phyloP scores from a whole-genome alignment of 441 rosid species.

The Eruca vesicaria region DNA sequence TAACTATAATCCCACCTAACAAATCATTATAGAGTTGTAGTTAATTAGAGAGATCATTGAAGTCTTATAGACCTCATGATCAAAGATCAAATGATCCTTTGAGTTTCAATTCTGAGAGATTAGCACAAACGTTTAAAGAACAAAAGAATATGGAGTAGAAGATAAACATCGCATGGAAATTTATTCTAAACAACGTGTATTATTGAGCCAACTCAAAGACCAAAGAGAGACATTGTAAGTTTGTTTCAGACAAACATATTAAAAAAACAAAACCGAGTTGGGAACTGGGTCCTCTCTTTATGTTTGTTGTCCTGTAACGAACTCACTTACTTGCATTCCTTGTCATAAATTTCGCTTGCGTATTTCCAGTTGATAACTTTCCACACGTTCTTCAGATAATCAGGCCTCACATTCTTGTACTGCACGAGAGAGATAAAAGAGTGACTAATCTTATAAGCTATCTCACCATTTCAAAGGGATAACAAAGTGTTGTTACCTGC shows the following conservation, averaged over 20 bases:
- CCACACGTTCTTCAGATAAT: slow-evolving; percentile 93
- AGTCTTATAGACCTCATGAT: not conserved
- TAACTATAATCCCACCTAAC: not conserved
- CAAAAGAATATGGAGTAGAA: not conserved
- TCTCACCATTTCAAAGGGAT: not conserved
- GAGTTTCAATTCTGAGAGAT: not conserved
- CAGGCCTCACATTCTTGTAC: slow-evolving; percentile 98
- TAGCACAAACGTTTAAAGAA: not conserved
- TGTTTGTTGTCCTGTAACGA: not conserved
- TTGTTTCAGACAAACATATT: slow-evolving; percentile 18
- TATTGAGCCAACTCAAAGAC: slow-evolving; percentile 18
- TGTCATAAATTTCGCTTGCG: slow-evolving; percentile 60
- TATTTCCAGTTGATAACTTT: slow-evolving; percentile 90
- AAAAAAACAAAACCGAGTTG: slow-evolving; percentile 7
- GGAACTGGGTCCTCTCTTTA: not conserved
- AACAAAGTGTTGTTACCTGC: slow-evolving; percentile 56
- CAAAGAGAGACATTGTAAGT: slow-evolving; percentile 10
- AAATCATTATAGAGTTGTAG: not conserved
- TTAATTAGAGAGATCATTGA: not conserved
- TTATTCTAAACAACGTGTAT: not conserved
- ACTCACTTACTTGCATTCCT: slow-evolving; percentile 56
- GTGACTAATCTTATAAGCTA: not conserved
- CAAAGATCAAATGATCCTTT: not conserved
- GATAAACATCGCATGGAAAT: not conserved
- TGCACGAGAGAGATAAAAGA: slow-evolving; percentile 34